A percentile compares a stretch with the other conserved stretches of the same genome.
phyloP scores from a whole-genome alignment of 148 eudicot genomes.

The Rheum nobile region DNA sequence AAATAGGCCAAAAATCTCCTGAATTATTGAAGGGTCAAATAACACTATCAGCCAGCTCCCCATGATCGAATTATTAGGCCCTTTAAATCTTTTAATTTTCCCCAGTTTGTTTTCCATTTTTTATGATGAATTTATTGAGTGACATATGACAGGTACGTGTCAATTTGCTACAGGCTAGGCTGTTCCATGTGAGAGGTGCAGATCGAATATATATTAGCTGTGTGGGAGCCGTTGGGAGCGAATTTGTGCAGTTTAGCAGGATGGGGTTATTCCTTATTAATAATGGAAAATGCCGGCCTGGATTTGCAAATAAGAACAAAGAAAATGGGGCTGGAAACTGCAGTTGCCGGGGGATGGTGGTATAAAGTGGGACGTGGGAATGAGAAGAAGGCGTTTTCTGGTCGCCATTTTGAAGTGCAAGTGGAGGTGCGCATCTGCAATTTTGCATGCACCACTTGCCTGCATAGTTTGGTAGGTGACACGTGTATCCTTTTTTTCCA shows the following conservation, averaged over 20 bases:
- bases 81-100: neutral
- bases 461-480: neutral
- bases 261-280: no score
- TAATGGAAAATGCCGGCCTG: neutral
- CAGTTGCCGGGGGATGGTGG: no score
- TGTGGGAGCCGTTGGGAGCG: no score
- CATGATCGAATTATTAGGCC: neutral
- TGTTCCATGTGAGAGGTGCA: neutral
- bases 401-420: no score
- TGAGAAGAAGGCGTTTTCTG: no score
- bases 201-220: neutral
- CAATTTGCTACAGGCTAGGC: slow-evolving; percentile 1
- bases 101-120: no score
- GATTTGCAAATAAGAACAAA: neutral
- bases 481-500: no score
- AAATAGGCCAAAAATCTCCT: slow-evolving; percentile 4
- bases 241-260: neutral
- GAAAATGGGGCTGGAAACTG: neutral
- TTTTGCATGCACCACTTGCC: no score
- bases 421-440: neutral
- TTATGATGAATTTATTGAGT: neutral
- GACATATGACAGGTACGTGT: neutral
- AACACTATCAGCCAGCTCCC: neutral
- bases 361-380: no score
- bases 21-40: neutral